Conservation (phyloP, 257 asterid species). For the Knoxia roxburghii region DNA sequence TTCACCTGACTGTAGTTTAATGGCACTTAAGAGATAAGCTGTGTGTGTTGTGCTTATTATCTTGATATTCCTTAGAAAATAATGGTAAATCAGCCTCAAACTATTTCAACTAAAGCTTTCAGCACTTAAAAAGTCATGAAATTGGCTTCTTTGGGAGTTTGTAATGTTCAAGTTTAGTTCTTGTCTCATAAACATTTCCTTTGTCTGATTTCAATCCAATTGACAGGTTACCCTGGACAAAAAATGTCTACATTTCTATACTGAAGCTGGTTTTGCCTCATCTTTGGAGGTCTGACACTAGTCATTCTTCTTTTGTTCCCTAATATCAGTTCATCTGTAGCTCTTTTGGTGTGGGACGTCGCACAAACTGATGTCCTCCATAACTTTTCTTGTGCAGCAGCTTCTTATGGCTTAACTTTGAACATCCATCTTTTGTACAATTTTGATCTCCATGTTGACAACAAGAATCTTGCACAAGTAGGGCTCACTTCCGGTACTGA, state of each 20-base stretch:
- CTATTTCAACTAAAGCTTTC: too few relatives aligned
- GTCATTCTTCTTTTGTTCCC: background rate
- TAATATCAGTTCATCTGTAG: background rate
- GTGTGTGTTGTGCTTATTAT: too few relatives aligned
- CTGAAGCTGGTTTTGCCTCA: background rate
- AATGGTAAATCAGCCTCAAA: background rate
- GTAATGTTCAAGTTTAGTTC: background rate
- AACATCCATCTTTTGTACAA: background rate
- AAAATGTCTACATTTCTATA: background rate
- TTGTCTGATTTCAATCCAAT: background rate
- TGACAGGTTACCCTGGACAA: conserved; percentile 17
- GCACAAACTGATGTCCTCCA: background rate
- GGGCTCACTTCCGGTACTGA: too few relatives aligned
- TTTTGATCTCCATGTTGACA: background rate
- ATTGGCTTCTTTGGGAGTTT: too few relatives aligned
- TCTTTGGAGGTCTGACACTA: background rate
- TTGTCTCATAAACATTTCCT: conserved; percentile 5
- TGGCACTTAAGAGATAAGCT: too few relatives aligned
- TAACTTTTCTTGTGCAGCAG: background rate
- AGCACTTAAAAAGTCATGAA: too few relatives aligned
- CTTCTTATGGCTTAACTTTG: background rate
- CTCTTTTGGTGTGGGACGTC: background rate
- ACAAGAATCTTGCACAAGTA: background rate
- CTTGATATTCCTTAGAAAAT: background rate
- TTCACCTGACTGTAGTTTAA: background rate